Evolutionary conservation across 805 yeast species (phyloP).

Genomic region (Lipomyces starkeyi): DNA sequence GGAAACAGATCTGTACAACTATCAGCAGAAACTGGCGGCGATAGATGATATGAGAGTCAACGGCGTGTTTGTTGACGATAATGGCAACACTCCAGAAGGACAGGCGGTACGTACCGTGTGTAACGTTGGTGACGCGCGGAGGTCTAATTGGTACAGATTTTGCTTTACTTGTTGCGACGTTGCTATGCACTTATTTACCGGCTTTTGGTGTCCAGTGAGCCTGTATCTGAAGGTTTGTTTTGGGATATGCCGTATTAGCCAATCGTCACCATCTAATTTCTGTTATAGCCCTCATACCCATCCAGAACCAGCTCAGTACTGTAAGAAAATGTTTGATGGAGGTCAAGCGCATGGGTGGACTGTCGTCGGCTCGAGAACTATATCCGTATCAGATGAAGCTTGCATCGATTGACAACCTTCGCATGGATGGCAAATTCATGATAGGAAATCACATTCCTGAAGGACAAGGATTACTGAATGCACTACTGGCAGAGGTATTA

Average conservation of each 20-base stretch:
- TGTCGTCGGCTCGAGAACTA: slow-evolving; percentile 82
- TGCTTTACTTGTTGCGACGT: slow-evolving; percentile 82
- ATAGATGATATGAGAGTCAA: slow-evolving; percentile 75
- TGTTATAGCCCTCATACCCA: slow-evolving; percentile 71
- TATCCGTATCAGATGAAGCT: slow-evolving; percentile 96
- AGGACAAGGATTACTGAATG: slow-evolving; percentile 91
- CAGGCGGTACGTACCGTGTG: slow-evolving; percentile 46
- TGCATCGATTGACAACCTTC: slow-evolving; percentile 83
- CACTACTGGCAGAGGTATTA: slow-evolving; percentile 32
- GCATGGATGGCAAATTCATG: slow-evolving; percentile 90
- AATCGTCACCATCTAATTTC: neutral
- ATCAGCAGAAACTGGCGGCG: slow-evolving; percentile 72
- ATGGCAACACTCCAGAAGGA: slow-evolving; percentile 54
- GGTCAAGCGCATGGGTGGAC: slow-evolving; percentile 90
- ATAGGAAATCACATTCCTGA: slow-evolving; percentile 91
- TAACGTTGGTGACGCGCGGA: neutral
- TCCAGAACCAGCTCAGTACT: slow-evolving; percentile 91
- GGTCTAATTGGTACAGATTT: slow-evolving; percentile 44
- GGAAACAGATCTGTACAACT: slow-evolving; percentile 88
- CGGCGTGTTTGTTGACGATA: slow-evolving; percentile 55
- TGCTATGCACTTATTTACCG: slow-evolving; percentile 91
- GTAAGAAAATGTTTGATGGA: slow-evolving; percentile 89
- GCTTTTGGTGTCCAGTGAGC: slow-evolving; percentile 88
- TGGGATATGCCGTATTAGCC: neutral
- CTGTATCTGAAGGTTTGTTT: slow-evolving; percentile 72